Conservation (phyloP, 192 early-diverging fungal species). For the Mortierella alpina region DNA sequence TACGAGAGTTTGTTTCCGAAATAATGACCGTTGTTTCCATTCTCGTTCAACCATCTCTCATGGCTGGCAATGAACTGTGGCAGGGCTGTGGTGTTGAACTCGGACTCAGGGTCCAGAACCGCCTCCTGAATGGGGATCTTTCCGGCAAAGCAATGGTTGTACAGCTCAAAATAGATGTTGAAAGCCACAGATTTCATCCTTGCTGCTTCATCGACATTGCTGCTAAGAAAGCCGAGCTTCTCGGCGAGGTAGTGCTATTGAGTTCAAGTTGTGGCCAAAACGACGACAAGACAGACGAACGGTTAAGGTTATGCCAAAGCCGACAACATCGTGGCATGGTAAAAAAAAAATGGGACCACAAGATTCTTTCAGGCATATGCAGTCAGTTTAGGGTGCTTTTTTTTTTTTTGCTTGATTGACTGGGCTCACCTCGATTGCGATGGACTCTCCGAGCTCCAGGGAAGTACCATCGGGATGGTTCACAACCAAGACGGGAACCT, state of each 20-base stretch:
- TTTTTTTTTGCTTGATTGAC: no score
- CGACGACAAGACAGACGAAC: background rate
- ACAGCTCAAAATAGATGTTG: constrained; percentile 43
- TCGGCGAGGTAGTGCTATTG: constrained; percentile 43
- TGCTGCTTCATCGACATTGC: constrained; percentile 20
- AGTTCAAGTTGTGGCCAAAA: no score
- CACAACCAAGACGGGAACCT: constrained; percentile 34
- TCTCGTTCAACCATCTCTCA: constrained; percentile 34
- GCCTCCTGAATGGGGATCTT: constrained; percentile 8
- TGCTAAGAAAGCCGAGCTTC: constrained; percentile 33
- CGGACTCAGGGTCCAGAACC: constrained; percentile 4
- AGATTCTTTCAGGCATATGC: no score
- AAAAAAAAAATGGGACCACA: background rate
- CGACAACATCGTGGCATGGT: background rate
- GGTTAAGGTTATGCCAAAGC: no score
- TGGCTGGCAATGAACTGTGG: constrained; percentile 26
- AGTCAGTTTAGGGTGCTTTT: no score
- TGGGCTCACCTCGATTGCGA: constrained; percentile 35
- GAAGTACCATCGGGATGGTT: constrained; percentile 22
- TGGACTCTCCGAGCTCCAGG: constrained; percentile 34
- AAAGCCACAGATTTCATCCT: constrained; percentile 27
- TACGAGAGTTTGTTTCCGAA: constrained; percentile 17
- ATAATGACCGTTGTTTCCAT: constrained; percentile 36
- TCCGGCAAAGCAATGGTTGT: constrained; percentile 8
- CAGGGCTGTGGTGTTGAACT: constrained; percentile 18